Evolutionary conservation across 2,329 filamentous ascomycete genomes (phyloP).

Genomic region (Fusarium compactum): DNA sequence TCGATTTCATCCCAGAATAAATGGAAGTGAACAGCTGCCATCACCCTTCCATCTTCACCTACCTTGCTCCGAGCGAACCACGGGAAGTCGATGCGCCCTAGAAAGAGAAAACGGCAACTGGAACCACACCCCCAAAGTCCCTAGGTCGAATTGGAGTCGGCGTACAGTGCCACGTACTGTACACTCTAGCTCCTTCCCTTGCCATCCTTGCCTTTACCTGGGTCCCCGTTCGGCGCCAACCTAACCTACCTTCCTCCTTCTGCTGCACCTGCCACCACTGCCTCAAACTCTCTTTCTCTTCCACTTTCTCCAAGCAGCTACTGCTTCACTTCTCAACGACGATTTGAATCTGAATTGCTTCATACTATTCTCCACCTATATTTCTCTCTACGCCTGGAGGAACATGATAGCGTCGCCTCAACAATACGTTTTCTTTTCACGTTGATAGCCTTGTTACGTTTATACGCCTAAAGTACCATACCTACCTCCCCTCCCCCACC

Average conservation of each 20-base stretch:
- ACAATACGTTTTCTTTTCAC: conserved; percentile 43
- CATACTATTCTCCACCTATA: conserved; percentile 41
- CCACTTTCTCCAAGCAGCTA: conserved; percentile 22
- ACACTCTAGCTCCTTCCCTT: conserved; percentile 2
- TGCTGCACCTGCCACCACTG: conserved; percentile 35
- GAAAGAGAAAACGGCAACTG: conserved; percentile 36
- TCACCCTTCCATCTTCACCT: neutral
- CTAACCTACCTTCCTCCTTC: conserved; percentile 35
- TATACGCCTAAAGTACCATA: neutral
- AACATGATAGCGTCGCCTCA: conserved; percentile 48
- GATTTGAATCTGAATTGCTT: conserved; percentile 49
- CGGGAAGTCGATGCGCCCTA: conserved; percentile 36
- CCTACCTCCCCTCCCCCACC: conserved; percentile 41
- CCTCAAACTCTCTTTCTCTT: conserved; percentile 44
- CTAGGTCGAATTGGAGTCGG: conserved; percentile 3
- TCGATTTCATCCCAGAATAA: neutral
- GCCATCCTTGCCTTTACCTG: conserved; percentile 36
- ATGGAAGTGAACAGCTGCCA: neutral
- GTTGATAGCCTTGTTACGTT: conserved; percentile 31
- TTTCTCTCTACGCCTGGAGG: conserved; percentile 29
- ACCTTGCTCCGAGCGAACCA: conserved; percentile 29
- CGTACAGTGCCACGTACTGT: conserved; percentile 31
- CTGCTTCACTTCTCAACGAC: conserved; percentile 40
- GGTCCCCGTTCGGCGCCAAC: conserved; percentile 35
- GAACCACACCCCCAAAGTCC: conserved; percentile 37